A percentile compares a stretch with the other conserved stretches of the same genome.
phyloP scores from a whole-genome alignment of 2,329 filamentous ascomycete genomes.

The Neocatenulostroma microsporum region DNA sequence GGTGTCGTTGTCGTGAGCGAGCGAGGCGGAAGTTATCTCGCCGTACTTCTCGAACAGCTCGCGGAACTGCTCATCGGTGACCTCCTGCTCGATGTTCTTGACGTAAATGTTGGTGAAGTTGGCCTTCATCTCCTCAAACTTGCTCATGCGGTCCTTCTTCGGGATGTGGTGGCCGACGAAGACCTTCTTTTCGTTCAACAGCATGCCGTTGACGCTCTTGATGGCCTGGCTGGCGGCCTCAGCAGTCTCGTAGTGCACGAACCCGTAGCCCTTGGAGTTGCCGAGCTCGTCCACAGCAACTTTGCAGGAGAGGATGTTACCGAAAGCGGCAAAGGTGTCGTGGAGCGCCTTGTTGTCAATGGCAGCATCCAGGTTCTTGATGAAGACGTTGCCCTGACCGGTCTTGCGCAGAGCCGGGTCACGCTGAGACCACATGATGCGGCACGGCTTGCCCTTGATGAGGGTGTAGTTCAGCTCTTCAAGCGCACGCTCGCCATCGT shows the following conservation, averaged over 20 bases:
- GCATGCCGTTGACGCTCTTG: conserved; percentile 99
- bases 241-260: conserved; percentile 99
- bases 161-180: conserved; percentile 98
- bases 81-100: conserved; percentile 88
- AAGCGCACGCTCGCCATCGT: conserved; percentile 93
- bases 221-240: conserved; percentile 95
- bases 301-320: conserved; percentile 99
- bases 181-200: conserved; percentile 99
- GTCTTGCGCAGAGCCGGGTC: conserved; percentile 99
- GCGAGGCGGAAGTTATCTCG: conserved; percentile 89
- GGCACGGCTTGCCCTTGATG: conserved; percentile 97
- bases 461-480: conserved; percentile 99
- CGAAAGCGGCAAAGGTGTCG: conserved; percentile 97
- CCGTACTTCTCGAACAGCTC: conserved; percentile 85
- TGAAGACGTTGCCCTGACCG: conserved; percentile 98
- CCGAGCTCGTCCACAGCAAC: conserved; percentile 95
- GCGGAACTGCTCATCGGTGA: conserved; percentile 89
- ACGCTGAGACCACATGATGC: conserved; percentile 99
- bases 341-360: conserved; percentile 99
- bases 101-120: conserved; percentile 99
- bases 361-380: conserved; percentile 98
- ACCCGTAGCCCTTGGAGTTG: conserved; percentile 97
- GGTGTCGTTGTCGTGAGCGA: conserved; percentile 87
- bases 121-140: conserved; percentile 99
- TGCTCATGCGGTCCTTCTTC: conserved; percentile 99